Base-by-base conservation (phyloP, 2,329 filamentous ascomycete genomes). In the Rasamsonia emersonii region DNA sequence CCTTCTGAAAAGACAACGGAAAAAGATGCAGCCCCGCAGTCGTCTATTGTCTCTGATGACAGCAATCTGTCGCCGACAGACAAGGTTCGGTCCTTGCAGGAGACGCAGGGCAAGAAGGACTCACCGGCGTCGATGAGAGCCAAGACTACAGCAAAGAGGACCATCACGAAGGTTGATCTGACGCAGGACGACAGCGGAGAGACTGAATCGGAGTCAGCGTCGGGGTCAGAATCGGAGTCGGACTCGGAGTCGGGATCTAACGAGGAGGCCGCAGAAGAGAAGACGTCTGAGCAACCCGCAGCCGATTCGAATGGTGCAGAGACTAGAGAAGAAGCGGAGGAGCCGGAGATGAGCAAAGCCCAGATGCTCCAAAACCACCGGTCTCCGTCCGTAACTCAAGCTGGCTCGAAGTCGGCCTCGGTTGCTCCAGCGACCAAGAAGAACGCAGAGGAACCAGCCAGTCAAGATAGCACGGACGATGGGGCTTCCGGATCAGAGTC, bases 271-370 rank as follows among this genome's bases (percentile, higher is more conserved):
- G n/a, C n/a, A n/a, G n/a, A n/a, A n/a, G n/a, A n/a, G n/a, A n/a
- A n/a, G n/a, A n/a, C n/a, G n/a, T n/a, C n/a, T n/a, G n/a, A n/a
- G n/a, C n/a, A n/a, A n/a, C n/a, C n/a, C n/a, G n/a, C n/a, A n/a
- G n/a, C n/a, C n/a, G n/a, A n/a, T n/a, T n/a, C n/a, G n/a, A n/a
- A n/a, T n/a, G n/a, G n/a, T n/a, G n/a, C n/a, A n/a, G n/a, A n/a
- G n/a, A n/a, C n/a, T n/a, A n/a, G n/a, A n/a, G n/a, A n/a, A n/a
- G n/a, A n/a, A n/a, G n/a, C n/a, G n/a, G n/a, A n/a, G n/a, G n/a
- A n/a, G n/a, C 30, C 33, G n/a, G 19, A 18, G 14, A 19, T 30
- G 9, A 30, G 8, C 35, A 37, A 31, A 24, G 31, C 24, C 10
- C 32, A 36, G 11, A 23, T 21, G 14, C 19, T 32, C 18, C n/a